These are phyloP conservation scores for Penicillium atrosanguineum DNA, from an alignment of 495 filamentous ascomycete genomes.

Conservation along the genomic window DNA sequence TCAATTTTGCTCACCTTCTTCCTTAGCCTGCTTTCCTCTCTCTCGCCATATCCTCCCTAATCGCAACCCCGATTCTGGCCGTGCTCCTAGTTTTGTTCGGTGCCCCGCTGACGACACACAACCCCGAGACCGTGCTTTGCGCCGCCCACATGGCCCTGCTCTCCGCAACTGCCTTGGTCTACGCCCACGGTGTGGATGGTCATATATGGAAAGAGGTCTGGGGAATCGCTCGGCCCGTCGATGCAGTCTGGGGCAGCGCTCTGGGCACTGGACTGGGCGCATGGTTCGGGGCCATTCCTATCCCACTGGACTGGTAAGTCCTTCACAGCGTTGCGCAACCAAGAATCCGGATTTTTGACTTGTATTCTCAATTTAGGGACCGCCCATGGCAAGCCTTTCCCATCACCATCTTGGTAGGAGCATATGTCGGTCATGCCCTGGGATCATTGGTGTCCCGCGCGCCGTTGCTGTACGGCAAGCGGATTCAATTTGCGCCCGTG, in stretches of 20 bases:
- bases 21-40: constrained; percentile 61
- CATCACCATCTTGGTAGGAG: constrained; percentile 77
- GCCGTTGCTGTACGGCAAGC: constrained; percentile 57
- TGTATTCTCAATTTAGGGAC: constrained; percentile 48
- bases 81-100: constrained; percentile 79
- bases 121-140: constrained; percentile 71
- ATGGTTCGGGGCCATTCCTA: constrained; percentile 77
- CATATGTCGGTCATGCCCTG: constrained; percentile 63
- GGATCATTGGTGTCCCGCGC: constrained; percentile 61
- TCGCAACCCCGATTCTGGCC: constrained; percentile 63
- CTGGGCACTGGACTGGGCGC: constrained; percentile 51
- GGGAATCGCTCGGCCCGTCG: constrained; percentile 41
- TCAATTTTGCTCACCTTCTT: constrained; percentile 8
- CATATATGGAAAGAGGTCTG: constrained; percentile 70
- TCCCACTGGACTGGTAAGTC: constrained; percentile 87
- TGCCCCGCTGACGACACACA: constrained; percentile 82
- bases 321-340: constrained; percentile 4
- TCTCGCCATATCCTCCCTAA: constrained; percentile 58
- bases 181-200: constrained; percentile 76
- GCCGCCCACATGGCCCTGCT: constrained; percentile 80
- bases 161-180: constrained; percentile 70
- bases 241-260: constrained; percentile 41
- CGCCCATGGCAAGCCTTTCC: constrained; percentile 98
- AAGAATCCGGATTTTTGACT: constrained; percentile 5
- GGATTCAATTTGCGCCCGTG: constrained; percentile 54